A percentile compares a stretch with the other conserved stretches of the same genome.
Evolutionary conservation across 768 basidiomycete genomes (phyloP).

Genomic region (Tephrocybe sp.): DNA sequence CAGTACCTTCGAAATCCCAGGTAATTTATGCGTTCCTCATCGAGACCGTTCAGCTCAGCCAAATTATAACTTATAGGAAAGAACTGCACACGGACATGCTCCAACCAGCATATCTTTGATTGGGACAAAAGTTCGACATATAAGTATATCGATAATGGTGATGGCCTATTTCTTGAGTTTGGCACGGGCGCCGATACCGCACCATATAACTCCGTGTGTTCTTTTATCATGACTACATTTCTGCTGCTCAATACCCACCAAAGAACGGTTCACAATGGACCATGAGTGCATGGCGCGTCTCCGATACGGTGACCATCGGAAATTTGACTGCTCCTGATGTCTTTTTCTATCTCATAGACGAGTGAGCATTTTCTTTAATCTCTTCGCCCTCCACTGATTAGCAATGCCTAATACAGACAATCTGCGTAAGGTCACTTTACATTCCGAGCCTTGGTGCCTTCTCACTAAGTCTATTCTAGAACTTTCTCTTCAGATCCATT

Average conservation of each 20-base stretch:
- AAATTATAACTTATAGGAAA: conserved; percentile 5
- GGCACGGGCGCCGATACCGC: conserved; percentile 11
- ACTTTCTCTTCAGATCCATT: conserved; percentile 3
- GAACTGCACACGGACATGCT: conserved; percentile 12
- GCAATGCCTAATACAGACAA: conserved; percentile 49
- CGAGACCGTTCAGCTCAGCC: conserved; percentile 25
- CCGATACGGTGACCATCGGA: conserved; percentile 48
- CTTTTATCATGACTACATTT: no score
- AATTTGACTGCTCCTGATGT: conserved; percentile 20
- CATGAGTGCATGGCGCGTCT: conserved; percentile 39
- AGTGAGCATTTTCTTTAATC: conserved; percentile 23
- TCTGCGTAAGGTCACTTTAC: conserved; percentile 48
- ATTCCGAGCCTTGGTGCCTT: conserved; percentile 25
- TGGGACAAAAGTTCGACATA: conserved; percentile 17
- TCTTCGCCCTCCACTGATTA: conserved; percentile 31
- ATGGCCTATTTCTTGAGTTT: conserved; percentile 12
- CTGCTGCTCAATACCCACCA: not conserved
- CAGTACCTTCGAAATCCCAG: conserved; percentile 13
- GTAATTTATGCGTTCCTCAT: conserved; percentile 5
- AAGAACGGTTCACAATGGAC: conserved; percentile 47
- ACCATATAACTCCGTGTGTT: conserved; percentile 6
- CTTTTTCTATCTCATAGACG: conserved; percentile 13
- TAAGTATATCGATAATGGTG: conserved; percentile 12
- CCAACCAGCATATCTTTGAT: conserved; percentile 14
- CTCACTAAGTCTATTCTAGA: not conserved